These are phyloP conservation scores for Citrullus amarus DNA, from an alignment of 306 rosid species.

Conservation along the genomic window DNA sequence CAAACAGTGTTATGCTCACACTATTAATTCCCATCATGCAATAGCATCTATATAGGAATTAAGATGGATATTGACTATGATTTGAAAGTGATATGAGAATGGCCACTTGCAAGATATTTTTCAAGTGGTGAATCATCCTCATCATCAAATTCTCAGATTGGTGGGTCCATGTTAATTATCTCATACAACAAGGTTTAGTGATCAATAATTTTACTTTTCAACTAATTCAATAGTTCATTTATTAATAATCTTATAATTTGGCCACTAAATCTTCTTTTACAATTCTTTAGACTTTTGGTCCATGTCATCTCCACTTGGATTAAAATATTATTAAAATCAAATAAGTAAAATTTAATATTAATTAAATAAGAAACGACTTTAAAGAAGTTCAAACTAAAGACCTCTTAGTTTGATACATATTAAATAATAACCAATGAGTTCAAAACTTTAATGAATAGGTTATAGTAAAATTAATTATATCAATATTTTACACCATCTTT, in stretches of 20 bases:
- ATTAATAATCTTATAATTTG: neutral
- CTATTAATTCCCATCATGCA: neutral
- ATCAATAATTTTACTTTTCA: neutral
- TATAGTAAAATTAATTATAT: too few species aligned
- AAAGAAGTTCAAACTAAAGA: too few species aligned
- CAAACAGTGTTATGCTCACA: neutral
- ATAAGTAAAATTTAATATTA: too few species aligned
- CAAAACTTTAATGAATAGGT: too few species aligned
- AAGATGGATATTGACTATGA: neutral
- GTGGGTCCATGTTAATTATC: neutral
- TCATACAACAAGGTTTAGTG: neutral
- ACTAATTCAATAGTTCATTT: neutral
- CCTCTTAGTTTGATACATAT: too few species aligned
- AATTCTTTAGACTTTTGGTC: neutral
- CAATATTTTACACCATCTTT: too few species aligned
- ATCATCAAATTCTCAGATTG: neutral
- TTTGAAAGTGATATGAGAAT: neutral
- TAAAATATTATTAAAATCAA: too few species aligned
- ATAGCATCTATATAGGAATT: neutral
- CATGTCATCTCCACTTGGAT: too few species aligned
- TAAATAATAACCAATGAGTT: too few species aligned
- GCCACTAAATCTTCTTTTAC: neutral
- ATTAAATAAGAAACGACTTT: too few species aligned
- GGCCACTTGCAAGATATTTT: neutral
- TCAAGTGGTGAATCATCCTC: neutral